phyloP scores from a whole-genome alignment of 805 yeast species.

The Wickerhamomyces canadensis region DNA sequence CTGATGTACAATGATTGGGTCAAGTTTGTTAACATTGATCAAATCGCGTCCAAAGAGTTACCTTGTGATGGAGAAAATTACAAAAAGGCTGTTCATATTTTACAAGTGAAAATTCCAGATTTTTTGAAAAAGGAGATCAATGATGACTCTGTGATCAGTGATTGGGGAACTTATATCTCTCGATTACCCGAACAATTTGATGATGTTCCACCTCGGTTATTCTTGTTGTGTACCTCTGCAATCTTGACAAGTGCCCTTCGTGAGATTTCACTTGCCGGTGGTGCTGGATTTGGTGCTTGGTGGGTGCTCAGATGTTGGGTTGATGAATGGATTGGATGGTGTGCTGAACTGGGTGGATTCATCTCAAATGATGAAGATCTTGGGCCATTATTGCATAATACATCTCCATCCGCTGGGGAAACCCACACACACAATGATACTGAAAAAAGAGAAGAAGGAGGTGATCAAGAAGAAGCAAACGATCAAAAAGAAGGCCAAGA shows the following conservation, averaged over 20 bases:
- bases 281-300: slow-evolving; percentile 65
- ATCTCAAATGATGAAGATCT: slow-evolving; percentile 17
- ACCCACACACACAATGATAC: not conserved
- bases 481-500: not conserved
- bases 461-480: not conserved
- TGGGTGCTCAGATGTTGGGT: slow-evolving; percentile 74
- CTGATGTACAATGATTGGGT: slow-evolving; percentile 58
- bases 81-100: slow-evolving; percentile 28
- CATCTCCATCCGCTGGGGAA: not conserved
- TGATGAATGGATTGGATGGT: slow-evolving; percentile 66
- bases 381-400: not conserved
- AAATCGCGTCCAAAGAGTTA: slow-evolving; percentile 42
- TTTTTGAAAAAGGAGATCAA: slow-evolving; percentile 21
- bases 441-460: not conserved
- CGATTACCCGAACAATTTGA: slow-evolving; percentile 43
- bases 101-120: slow-evolving; percentile 31
- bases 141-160: slow-evolving; percentile 14
- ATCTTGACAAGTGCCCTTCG: slow-evolving; percentile 54
- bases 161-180: slow-evolving; percentile 31
- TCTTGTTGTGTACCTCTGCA: slow-evolving; percentile 47
- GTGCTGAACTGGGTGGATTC: slow-evolving; percentile 58
- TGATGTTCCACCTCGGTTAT: slow-evolving; percentile 48
- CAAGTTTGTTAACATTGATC: slow-evolving; percentile 39
- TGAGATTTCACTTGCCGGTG: slow-evolving; percentile 54
- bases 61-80: slow-evolving; percentile 39